Percentiles rank a stretch among this genome's conserved stretches.
Evolutionary conservation across 1,284 basidiomycete genomes (phyloP).

Genomic region (Cystobasidium slooffiae): DNA sequence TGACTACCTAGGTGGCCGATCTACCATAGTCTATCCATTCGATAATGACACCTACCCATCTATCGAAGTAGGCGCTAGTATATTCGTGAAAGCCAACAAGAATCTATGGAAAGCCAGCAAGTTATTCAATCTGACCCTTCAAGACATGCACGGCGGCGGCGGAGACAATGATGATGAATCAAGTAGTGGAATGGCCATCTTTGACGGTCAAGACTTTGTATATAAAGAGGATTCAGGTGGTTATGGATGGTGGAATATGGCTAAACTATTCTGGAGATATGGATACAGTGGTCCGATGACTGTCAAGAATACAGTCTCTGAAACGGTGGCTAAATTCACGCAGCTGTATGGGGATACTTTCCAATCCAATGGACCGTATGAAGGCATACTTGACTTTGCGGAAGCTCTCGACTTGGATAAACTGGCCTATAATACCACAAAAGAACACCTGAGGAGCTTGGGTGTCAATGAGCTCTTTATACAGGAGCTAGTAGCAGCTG

Average conservation of each 20-base stretch:
- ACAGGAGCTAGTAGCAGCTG: constrained; percentile 78
- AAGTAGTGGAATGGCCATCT: constrained; percentile 65
- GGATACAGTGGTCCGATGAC: constrained; percentile 69
- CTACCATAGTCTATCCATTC: constrained; percentile 48
- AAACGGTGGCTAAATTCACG: constrained; percentile 65
- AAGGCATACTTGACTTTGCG: constrained; percentile 66
- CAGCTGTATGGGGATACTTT: constrained; percentile 66
- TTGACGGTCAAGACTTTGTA: constrained; percentile 79
- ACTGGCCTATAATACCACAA: constrained; percentile 54
- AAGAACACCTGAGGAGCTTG: constrained; percentile 66
- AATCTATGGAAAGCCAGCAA: constrained; percentile 64
- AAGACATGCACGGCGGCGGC: constrained; percentile 54
- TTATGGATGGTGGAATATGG: constrained; percentile 70
- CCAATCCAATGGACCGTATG: constrained; percentile 65
- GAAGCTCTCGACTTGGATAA: constrained; percentile 62
- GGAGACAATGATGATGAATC: constrained; percentile 63
- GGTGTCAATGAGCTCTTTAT: constrained; percentile 64
- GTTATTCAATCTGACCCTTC: constrained; percentile 73
- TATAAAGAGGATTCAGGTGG: constrained; percentile 61
- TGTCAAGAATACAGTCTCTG: constrained; percentile 65
- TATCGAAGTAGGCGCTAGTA: constrained; percentile 81
- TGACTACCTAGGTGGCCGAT: constrained; percentile 50
- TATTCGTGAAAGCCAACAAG: constrained; percentile 79
- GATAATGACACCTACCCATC: constrained; percentile 35
- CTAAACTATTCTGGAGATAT: constrained; percentile 78